Evolutionary conservation across 148 eudicot species (phyloP).

Genomic region (Dianthus caryophyllus): DNA sequence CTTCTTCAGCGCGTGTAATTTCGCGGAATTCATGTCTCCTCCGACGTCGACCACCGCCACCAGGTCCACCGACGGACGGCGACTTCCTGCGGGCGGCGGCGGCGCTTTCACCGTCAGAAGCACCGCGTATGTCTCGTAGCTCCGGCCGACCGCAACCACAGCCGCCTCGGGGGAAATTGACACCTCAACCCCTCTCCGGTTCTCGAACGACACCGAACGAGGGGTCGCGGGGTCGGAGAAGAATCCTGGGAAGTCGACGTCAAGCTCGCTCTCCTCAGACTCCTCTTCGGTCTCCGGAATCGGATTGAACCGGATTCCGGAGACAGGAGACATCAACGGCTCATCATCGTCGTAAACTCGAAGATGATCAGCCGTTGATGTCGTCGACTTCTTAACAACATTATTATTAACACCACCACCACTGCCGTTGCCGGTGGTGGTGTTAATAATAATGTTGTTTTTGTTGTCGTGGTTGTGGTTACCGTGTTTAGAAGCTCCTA

Average conservation of each 20-base stretch:
- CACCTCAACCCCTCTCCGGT: conserved; percentile 36
- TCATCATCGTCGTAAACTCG: conserved; percentile 86
- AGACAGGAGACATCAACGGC: conserved; percentile 59
- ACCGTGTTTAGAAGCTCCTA: conserved; percentile 21
- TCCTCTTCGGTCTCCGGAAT: conserved; percentile 73
- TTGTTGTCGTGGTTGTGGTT: neutral
- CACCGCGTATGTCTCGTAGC: conserved; percentile 60
- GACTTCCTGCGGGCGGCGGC: conserved; percentile 24
- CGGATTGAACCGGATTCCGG: conserved; percentile 55
- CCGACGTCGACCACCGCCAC: conserved; percentile 69
- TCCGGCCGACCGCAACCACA: conserved; percentile 51
- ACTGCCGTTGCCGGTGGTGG: too few species aligned
- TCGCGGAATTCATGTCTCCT: conserved; percentile 31
- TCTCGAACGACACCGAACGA: neutral
- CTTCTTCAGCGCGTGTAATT: conserved; percentile 42
- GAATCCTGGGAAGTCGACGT: conserved; percentile 55
- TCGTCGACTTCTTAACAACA: neutral
- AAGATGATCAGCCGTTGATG: conserved; percentile 27
- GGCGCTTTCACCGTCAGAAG: conserved; percentile 60
- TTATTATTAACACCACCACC: neutral
- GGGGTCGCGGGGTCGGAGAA: conserved; percentile 29
- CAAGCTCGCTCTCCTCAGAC: conserved; percentile 19
- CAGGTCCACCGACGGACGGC: conserved; percentile 59
- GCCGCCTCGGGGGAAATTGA: conserved; percentile 63
- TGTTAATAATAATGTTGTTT: too few species aligned